These are phyloP conservation scores for Saccharum officinarum DNA, from an alignment of 176 grass and related monocot species.

Conservation along the genomic window DNA sequence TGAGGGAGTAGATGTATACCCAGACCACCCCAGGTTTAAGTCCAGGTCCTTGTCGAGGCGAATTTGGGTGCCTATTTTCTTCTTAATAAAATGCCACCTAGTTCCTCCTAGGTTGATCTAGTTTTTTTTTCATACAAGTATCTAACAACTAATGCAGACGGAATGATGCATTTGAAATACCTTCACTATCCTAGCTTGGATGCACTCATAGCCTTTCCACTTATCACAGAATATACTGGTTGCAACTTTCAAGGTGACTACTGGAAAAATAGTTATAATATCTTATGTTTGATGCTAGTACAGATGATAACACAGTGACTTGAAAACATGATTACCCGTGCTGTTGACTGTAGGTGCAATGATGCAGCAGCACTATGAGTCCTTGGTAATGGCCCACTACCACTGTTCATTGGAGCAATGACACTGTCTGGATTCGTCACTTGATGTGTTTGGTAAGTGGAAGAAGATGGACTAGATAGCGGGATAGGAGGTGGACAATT, in stretches of 20 bases:
- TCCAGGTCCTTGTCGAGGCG: neutral
- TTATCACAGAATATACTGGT: conserved; percentile 11
- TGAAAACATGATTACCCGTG: conserved; percentile 50
- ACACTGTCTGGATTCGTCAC: conserved; percentile 22
- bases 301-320: conserved; percentile 13
- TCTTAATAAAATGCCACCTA: neutral
- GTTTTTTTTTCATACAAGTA: neutral
- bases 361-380: conserved; percentile 29
- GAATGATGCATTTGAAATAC: neutral
- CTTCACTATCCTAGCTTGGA: neutral
- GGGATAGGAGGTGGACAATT: conserved; percentile 30
- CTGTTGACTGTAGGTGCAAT: conserved; percentile 29
- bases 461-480: conserved; percentile 32
- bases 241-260: conserved; percentile 12
- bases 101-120: neutral
- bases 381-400: conserved; percentile 47
- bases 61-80: neutral
- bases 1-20: neutral
- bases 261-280: conserved; percentile 11
- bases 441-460: conserved; percentile 38
- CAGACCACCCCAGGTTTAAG: neutral
- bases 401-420: conserved; percentile 35
- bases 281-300: conserved; percentile 7
- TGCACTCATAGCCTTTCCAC: neutral
- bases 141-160: neutral